Evolutionary conservation across 2,329 filamentous ascomycete species (phyloP), one percentile per base, ranked within the genome.

Genomic region (Sporothrix luriei): DNA sequence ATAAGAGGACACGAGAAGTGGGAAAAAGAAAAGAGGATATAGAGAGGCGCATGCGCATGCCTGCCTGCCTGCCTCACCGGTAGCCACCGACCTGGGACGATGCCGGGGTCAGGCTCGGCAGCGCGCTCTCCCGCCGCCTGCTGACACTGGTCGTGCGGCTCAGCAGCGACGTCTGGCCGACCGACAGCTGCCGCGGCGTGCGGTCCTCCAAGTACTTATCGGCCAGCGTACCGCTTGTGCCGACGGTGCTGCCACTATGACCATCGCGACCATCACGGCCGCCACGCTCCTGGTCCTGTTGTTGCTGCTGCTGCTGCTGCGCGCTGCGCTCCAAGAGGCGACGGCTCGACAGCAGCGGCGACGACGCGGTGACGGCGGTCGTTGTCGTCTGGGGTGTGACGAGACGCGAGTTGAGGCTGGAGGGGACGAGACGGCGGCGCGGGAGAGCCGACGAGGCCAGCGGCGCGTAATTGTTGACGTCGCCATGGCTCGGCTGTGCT

Each of bases 401-500:
- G 10, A 86, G 75, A 33, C 85, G 82, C 66, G 83, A 83, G 69
- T 81, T 81, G 55, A 84, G 75, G 26, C 80, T 82, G 0, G 85
- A 83, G 9, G 84, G 80, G 19, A 81, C 81, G 65, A 87, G 78
- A 24, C 87, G 82, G 66, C 87, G 82, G 55, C 86, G 82, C 6
- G 85, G 85, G 19, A 88, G 77, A 14, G 81, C 80, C 2, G 84
- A 83, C 29, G 82, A 81, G 2, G 61, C 72, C 0, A 81, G 74
- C 40, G 78, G 72, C 43, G 77, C 75, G 7, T 75, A 13, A n/a
- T 33, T 43, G 33, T 40, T 43, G 21, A 1, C 49, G 11, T 62
- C 24, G 16, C n/a, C 29, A 26, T 21, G 26, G 24, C 4, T 33
- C 5, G 33, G 6, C 33, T 10, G 11, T 24, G 40, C 21, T 14